phyloP scores from a whole-genome alignment of 805 yeast species.

The Candida palmyrensis region DNA sequence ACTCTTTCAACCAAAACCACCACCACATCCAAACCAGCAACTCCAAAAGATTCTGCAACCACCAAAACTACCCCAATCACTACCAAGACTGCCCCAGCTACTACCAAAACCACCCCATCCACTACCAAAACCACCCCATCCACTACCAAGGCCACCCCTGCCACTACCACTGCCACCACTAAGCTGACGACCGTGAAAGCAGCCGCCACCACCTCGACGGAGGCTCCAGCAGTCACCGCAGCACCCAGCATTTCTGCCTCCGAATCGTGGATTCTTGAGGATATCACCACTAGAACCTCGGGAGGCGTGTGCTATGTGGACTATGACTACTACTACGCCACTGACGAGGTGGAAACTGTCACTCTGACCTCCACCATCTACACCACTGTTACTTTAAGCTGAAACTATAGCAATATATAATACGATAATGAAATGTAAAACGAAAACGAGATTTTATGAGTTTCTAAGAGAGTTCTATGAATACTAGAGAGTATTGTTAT shows the following conservation, averaged over 20 bases:
- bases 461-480: too few species aligned
- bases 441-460: neutral
- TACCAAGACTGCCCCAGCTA: conserved; percentile 5
- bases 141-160: conserved; percentile 6
- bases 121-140: conserved; percentile 5
- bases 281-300: conserved; percentile 23
- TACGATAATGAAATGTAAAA: neutral
- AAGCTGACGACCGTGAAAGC: conserved; percentile 18
- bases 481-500: too few species aligned
- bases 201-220: conserved; percentile 6
- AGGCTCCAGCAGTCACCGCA: conserved; percentile 25
- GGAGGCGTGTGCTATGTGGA: conserved; percentile 30
- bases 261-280: conserved; percentile 31
- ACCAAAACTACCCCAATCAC: conserved; percentile 4
- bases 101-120: conserved; percentile 6
- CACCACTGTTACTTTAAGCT: conserved; percentile 25
- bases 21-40: conserved; percentile 11
- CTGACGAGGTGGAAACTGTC: conserved; percentile 27
- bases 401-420: neutral
- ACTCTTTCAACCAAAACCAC: conserved; percentile 12
- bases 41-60: conserved; percentile 4
- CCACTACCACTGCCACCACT: conserved; percentile 15
- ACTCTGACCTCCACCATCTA: conserved; percentile 35
- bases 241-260: conserved; percentile 19
- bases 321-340: conserved; percentile 30